phyloP scores from a whole-genome alignment of 805 yeast species.

The Tetrapisispora namnaoensis region DNA sequence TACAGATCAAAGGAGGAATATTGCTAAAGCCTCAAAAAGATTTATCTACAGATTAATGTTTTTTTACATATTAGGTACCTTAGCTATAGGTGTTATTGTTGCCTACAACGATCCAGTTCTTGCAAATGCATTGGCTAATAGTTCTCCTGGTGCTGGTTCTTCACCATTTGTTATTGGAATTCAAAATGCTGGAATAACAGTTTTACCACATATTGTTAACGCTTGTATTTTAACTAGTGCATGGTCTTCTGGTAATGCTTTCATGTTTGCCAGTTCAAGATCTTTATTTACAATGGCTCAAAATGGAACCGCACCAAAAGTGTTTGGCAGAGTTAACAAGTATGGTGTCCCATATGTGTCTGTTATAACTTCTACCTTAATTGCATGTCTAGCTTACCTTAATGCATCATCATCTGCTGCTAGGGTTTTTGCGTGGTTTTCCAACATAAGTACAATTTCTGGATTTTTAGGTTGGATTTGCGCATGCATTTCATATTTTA shows the following conservation, averaged over 20 bases:
- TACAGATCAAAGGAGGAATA: conserved; percentile 45
- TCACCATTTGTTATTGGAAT: conserved; percentile 61
- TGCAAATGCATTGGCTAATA: conserved; percentile 38
- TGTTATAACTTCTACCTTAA: conserved; percentile 9
- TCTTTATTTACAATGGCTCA: conserved; percentile 36
- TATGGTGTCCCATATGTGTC: conserved; percentile 46
- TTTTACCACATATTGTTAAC: conserved; percentile 51
- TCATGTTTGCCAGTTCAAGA: conserved; percentile 47
- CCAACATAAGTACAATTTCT: conserved; percentile 55
- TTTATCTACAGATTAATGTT: conserved; percentile 52
- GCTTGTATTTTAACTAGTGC: conserved; percentile 55
- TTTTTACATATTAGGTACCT: conserved; percentile 49
- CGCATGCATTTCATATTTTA: conserved; percentile 42
- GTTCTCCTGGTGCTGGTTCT: conserved; percentile 49
- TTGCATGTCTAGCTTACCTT: conserved; percentile 43
- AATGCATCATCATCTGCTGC: conserved; percentile 45
- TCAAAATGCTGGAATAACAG: conserved; percentile 50
- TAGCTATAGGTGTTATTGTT: conserved; percentile 53
- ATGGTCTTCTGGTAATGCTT: conserved; percentile 38
- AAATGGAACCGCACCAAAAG: conserved; percentile 42
- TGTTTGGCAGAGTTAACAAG: conserved; percentile 39
- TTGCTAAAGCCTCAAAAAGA: conserved; percentile 52
- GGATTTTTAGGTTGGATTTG: conserved; percentile 59
- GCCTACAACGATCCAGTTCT: conserved; percentile 42
- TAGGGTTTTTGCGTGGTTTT: conserved; percentile 52